A percentile compares a stretch with the other conserved stretches of the same genome.
phyloP scores from a whole-genome alignment of 768 basidiomycete species.

The Clavulina sp. region DNA sequence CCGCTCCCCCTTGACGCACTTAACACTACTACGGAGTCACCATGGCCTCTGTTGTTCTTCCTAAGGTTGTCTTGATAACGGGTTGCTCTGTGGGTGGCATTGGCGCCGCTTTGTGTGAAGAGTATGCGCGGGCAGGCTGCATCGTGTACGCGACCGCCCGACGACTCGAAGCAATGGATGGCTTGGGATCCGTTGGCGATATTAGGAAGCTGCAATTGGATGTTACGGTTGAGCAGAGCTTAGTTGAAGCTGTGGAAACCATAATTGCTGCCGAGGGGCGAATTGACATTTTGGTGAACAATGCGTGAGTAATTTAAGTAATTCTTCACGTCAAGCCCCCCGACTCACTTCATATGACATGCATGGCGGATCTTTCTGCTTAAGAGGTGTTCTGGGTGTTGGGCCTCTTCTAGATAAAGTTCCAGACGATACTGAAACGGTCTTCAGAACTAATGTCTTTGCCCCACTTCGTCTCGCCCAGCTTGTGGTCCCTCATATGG shows the following conservation, averaged over 20 bases:
- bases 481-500: slow-evolving; percentile 1
- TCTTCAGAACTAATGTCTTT: slow-evolving; percentile 22
- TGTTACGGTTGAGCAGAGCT: slow-evolving; percentile 13
- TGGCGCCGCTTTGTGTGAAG: slow-evolving; percentile 24
- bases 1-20: no score
- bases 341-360: no score
- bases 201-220: slow-evolving; percentile 18
- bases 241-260: slow-evolving; percentile 8
- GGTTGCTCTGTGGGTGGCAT: slow-evolving; percentile 2
- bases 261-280: slow-evolving; percentile 15
- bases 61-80: slow-evolving; percentile 15
- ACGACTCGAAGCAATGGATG: slow-evolving; percentile 38
- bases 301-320: slow-evolving; percentile 9
- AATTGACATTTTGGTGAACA: slow-evolving; percentile 19
- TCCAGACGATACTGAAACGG: slow-evolving; percentile 25
- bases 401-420: slow-evolving; percentile 36
- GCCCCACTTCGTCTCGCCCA: slow-evolving; percentile 5
- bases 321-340: no score
- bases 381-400: no score
- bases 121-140: slow-evolving; percentile 47
- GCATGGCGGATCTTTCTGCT: no score
- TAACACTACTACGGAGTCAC: no score
- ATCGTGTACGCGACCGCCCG: slow-evolving; percentile 65
- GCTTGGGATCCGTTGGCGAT: slow-evolving; percentile 27
- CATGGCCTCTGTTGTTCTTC: no score